Base-by-base conservation (phyloP, 75 land plant species). In the Isoetes taiwanensis region DNA sequence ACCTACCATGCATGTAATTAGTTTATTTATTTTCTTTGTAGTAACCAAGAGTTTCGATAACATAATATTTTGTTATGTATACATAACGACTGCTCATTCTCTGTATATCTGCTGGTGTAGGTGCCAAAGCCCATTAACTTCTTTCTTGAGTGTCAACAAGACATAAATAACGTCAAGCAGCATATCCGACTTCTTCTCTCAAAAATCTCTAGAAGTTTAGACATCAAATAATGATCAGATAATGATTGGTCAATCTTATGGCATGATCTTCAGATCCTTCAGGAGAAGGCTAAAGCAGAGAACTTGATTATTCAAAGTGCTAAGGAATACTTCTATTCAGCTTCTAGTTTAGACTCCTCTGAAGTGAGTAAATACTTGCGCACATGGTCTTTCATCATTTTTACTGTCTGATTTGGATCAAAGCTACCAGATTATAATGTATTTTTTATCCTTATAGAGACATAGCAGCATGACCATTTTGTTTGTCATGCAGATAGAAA, bases 311-410 rank as follows among this genome's bases (percentile, higher is more conserved):
- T 94, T 72, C 81, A 89, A 69, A 77, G 86, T 55, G 83, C 90
- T 48, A 76, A 84, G 30, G 99, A 94, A 43, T 88, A 80, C 57
- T 88, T 93, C 59, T 93, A 77, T 69, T 88, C 99, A 38, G 86
- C 99, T 56, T 74, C 95, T 38, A 84, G 75, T 63, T 76, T 93
- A 57, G 62, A 81, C 69, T 81, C 84, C 46, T 37, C 76, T 28
- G 90, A 85, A 43, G 98, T 88, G 65, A 69, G 23, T 65, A 21
- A 34, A n/a, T 28, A 30, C 14, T 14, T 17, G 29, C 35, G 19
- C 35, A 46, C 21, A 39, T 60, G 23, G 33, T 54, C 56, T 8
- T 24, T 54, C 33, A 8, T 31, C 56, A 52, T 12, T 58, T 58
- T 17, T 2, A 25, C 60, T 30, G 23, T 54, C 25, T 14, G 33